phyloP scores from a whole-genome alignment of 306 rosid genomes.

The Medicago arabica region DNA sequence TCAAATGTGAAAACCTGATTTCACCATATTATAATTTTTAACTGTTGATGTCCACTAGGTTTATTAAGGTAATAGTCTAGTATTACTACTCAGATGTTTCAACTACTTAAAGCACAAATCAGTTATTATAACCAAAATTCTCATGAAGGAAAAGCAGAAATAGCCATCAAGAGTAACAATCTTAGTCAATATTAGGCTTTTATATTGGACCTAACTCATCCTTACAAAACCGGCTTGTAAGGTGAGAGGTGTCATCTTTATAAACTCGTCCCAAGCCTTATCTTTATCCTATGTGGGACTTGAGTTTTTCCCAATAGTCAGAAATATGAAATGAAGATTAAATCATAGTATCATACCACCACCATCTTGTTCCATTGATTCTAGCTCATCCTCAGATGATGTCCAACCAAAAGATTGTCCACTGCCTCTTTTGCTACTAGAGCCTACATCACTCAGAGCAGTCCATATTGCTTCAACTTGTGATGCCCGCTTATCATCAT shows the following conservation, averaged over 20 bases:
- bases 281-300: too few relatives aligned
- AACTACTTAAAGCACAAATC: constrained; percentile 26
- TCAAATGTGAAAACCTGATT: background rate
- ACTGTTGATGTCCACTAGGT: background rate
- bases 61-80: constrained; percentile 3
- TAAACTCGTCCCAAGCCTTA: too few relatives aligned
- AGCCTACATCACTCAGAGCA: constrained; percentile 82
- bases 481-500: constrained; percentile 49
- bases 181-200: too few relatives aligned
- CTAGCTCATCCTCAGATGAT: constrained; percentile 92
- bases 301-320: too few relatives aligned
- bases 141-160: constrained; percentile 36
- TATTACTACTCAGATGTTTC: constrained; percentile 29
- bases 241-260: too few relatives aligned
- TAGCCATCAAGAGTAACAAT: constrained; percentile 6
- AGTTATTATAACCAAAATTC: constrained; percentile 28
- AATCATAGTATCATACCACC: constrained; percentile 60
- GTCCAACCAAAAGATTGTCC: constrained; percentile 76
- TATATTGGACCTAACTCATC: too few relatives aligned
- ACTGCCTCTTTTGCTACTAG: constrained; percentile 62
- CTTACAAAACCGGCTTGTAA: too few relatives aligned
- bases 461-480: constrained; percentile 84
- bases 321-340: background rate
- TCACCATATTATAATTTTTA: constrained; percentile 27
- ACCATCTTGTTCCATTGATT: constrained; percentile 80